Evolutionary conservation across 371 early-diverging fungal species (phyloP), one percentile per base, ranked within the genome.

Genomic region (Mucor plumbeus): DNA sequence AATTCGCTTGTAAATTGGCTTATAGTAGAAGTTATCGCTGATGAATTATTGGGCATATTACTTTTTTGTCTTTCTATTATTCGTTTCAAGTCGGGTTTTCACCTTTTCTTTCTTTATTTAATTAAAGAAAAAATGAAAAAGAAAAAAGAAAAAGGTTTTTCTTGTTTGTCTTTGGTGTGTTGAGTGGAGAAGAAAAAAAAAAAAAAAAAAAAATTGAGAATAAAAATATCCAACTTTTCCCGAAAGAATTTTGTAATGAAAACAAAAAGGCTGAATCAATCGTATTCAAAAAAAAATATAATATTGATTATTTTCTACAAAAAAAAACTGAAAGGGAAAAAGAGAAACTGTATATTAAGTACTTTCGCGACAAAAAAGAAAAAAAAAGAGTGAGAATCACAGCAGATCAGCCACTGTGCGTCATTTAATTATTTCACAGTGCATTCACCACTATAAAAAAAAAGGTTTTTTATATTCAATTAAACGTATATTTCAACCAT

Each of bases 1-100:
- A 63, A 65, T 43, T 65, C 66, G 36, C 50, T 65, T 15, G 62
- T 47, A 44, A 62, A 65, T 55, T 60, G 54, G 48, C 19, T 65
- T 13, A 14, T 63, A 14, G 39, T 17, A 35, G 59, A 43, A 41
- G 39, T 56, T 54, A 39, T 40, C 40, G 43, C 57, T 31, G 56
- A 43, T 50, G 50, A 53, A 21, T 65, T 65, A 39, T 57, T 64
- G 39, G 58, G 56, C 64, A 64, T 64, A 50, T 44, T 55, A 35
- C 55, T 35, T 55, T 55, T 55, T 55, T 17, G 7, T 55, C 21
- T 55, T 33, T 33, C 15, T 31, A 11, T 50, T 21, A 1, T 21
- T 50, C 11, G 26, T 8, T 10, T 19, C 11, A 50, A 26, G 26
- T 50, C 21, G 50, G 50, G 50, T 7, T 13, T 50, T 15, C 44